Base-by-base conservation (phyloP, 2,329 filamentous ascomycete genomes). In the Chaetomium sp. region DNA sequence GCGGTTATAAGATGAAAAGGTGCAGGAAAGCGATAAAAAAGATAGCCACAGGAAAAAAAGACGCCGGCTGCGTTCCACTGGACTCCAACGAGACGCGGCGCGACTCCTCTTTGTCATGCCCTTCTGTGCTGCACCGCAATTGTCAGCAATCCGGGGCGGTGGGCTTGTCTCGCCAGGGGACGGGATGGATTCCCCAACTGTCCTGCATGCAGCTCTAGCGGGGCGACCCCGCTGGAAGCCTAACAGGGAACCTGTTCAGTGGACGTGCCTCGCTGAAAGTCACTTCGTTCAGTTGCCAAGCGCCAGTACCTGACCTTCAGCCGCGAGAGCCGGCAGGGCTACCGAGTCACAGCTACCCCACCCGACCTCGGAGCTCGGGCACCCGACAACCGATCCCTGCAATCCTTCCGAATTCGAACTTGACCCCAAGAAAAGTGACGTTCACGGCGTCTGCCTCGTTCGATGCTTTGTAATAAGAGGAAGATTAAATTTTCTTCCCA, bases 141-240 rank as follows among this genome's bases (percentile, higher is more conserved):
- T 58, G 56, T 58, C 53, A 56, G 57, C 53, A 59, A 47, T 9
- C 45, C 40, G 52, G 51, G 52, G 40, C 6, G 37, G 41, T 46
- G 43, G 37, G 45, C 41, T 37, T 37, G 19, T 27, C 19, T 27
- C 19, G 19, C 47, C 35, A 12, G 38, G 14, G 1, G 46, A 52
- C 50, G 55, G 53, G 53, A 43, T 11, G 8, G 19, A 52, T 33
- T 53, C 37, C 37, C 8, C 9, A 12, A 40, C 8, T 50, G 36
- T 42, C 37, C 56, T 59, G 56, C 56, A 58, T 60, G 59, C 59
- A 58, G 56, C 46, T 49, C 12, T 14, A 49, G 54, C 51, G 41
- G 54, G 51, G 36, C 3, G 12, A 35, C 2, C 12, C 46, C 46
- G 35, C 46, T 8, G 4, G 4, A n/a, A 36, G 11, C 8, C 19